Percentiles rank a stretch among this genome's conserved stretches.
phyloP scores from a whole-genome alignment of 2,329 filamentous ascomycete species.

The Coniella lustricola region DNA sequence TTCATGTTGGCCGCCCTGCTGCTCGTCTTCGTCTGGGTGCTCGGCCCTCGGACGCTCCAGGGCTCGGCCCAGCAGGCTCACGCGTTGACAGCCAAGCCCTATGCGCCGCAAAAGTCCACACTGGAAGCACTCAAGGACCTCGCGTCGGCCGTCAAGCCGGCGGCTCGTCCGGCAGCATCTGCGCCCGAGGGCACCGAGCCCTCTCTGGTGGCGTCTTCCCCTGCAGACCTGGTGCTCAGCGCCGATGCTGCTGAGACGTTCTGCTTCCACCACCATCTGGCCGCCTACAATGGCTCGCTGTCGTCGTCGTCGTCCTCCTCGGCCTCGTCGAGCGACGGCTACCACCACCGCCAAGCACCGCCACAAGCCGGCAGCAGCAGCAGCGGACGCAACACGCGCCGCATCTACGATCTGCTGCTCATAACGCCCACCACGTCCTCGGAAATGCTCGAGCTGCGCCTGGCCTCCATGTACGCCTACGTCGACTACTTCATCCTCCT shows the following conservation, averaged over 20 bases:
- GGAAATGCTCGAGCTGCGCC: conserved; percentile 16
- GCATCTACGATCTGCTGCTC: conserved; percentile 19
- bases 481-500: conserved; percentile 39
- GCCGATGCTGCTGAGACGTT: background rate
- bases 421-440: conserved; percentile 15
- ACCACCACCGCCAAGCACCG: conserved; percentile 27
- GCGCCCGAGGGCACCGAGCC: too few relatives aligned
- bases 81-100: too few relatives aligned
- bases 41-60: too few relatives aligned
- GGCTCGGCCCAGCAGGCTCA: too few relatives aligned
- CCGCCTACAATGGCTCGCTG: conserved; percentile 1
- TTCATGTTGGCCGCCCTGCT: too few relatives aligned
- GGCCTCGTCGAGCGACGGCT: background rate
- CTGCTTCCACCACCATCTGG: conserved; percentile 12
- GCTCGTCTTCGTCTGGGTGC: too few relatives aligned
- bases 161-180: too few relatives aligned
- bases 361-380: conserved; percentile 6
- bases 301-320: too few relatives aligned
- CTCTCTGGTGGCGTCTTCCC: too few relatives aligned
- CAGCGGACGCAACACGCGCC: conserved; percentile 4
- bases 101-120: too few relatives aligned
- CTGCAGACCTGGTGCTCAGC: background rate
- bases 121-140: too few relatives aligned
- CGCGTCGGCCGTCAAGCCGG: too few relatives aligned
- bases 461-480: conserved; percentile 23